Percentiles rank a stretch among this genome's conserved stretches.
These are phyloP conservation scores for Metschnikowia borealis DNA, from an alignment of 805 yeast genomes.

Conservation along the genomic window DNA sequence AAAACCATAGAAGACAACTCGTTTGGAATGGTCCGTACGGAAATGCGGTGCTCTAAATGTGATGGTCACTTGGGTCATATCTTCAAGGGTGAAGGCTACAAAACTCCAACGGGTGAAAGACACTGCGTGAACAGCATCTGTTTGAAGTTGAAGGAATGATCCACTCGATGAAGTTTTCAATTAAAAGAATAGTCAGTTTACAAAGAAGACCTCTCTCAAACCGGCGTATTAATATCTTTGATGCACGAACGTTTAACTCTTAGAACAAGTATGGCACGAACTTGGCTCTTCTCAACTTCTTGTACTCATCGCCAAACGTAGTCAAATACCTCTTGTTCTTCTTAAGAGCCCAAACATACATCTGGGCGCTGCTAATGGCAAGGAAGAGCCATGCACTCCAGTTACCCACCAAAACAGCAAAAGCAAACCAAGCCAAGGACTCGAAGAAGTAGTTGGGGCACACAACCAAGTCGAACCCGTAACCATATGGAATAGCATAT, in stretches of 20 bases:
- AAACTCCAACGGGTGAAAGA: constrained; percentile 83
- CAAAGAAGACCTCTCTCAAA: neutral
- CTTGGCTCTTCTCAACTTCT: constrained; percentile 66
- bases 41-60: constrained; percentile 83
- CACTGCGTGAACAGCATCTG: constrained; percentile 92
- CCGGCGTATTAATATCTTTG: neutral
- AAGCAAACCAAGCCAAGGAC: constrained; percentile 66
- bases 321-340: constrained; percentile 66
- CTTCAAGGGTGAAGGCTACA: constrained; percentile 89
- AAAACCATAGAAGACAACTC: constrained; percentile 55
- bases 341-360: constrained; percentile 89
- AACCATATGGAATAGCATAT: constrained; percentile 76
- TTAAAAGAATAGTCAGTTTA: neutral
- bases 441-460: constrained; percentile 96
- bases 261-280: constrained; percentile 56
- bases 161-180: neutral
- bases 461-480: constrained; percentile 75
- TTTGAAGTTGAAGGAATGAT: constrained; percentile 50
- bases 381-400: constrained; percentile 72
- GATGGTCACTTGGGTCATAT: constrained; percentile 97
- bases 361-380: constrained; percentile 68
- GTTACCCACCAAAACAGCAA: constrained; percentile 70
- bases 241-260: neutral
- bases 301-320: constrained; percentile 75
- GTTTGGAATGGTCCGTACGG: constrained; percentile 79